Base-by-base conservation (phyloP, 768 basidiomycete genomes). In the Boletus rubroflammeus region DNA sequence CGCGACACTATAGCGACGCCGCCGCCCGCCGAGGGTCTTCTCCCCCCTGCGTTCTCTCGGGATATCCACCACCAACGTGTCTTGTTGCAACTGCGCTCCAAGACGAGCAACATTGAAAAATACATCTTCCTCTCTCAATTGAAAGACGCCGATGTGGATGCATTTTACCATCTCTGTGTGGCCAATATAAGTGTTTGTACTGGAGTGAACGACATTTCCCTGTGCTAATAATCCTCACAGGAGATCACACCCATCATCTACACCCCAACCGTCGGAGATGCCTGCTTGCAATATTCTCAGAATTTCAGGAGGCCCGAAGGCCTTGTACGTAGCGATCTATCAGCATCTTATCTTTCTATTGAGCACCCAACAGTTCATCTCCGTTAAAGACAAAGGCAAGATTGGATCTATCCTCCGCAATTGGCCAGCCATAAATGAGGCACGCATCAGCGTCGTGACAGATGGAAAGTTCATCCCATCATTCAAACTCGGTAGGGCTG, bases 231-330 rank as follows among this genome's bases (percentile, higher is more conserved):
- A 29, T 43, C 28, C n/a, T 21, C 15, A 5, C 59, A 80, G 77
- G 82, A 81, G 66, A 72, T 83, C 50, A 80, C 78, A 13, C 93
- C 93, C 14, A 78, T 94, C 40, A 91, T 96, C 51, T 96, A 95
- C 68, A 96, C 93, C 0, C 93, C 93, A 0, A 92, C 90, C 14
- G 92, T 96, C 28, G 93, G 93, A 25, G 91, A 95, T 62, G 93
- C 93, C 3, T 94, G 92, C 66, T 67, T 90, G 60, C 86, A 90
- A 63, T 93, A 82, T 73, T 88, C 86, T 21, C 82, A 86, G 56
- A 91, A 85, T 59, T 91, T 85, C 67, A 76, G 87, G 58, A 78
- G 80, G 38, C 83, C 88, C 0, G 88, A 91, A 66, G 89, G 89
- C 40, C 70, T 86, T 69, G 81, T 93, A 59, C 49, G 77, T 45